Conservation (phyloP, 2,329 filamentous ascomycete genomes). For the Paecilomyces variotii region DNA sequence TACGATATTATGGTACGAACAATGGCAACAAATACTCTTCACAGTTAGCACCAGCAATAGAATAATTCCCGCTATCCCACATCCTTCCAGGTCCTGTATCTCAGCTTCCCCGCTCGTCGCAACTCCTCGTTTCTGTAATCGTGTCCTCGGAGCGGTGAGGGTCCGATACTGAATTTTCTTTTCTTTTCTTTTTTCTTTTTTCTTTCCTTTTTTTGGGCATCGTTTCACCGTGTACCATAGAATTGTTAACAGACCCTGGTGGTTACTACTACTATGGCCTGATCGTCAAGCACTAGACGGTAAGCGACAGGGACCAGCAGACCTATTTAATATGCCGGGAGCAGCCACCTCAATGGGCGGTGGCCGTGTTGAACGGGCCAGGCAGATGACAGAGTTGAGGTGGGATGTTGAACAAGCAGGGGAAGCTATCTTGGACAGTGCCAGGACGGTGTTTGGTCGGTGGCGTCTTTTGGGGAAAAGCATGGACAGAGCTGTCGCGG, state of each 20-base stretch:
- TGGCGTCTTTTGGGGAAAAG: background rate
- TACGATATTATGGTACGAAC: background rate
- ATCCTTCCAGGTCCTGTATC: background rate
- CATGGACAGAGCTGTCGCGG: background rate
- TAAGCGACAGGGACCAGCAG: background rate
- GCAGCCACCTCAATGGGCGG: background rate
- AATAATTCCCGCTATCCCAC: background rate
- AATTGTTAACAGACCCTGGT: background rate
- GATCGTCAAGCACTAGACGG: background rate
- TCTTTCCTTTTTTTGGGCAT: background rate
- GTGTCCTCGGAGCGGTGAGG: background rate
- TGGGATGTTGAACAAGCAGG: background rate
- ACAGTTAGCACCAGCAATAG: background rate
- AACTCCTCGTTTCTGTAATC: background rate
- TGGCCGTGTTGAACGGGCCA: background rate
- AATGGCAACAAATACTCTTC: background rate
- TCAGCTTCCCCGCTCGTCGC: background rate
- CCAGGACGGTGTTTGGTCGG: background rate
- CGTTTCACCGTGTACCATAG: background rate
- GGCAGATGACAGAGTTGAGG: background rate
- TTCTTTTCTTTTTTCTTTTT: background rate
- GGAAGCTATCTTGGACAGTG: background rate
- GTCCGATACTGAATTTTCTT: background rate
- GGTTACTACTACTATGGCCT: background rate
- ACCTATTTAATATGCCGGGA: background rate